Percentiles rank a stretch among this genome's conserved stretches.
These are phyloP conservation scores for Marchantia paleacea DNA, from an alignment of 225 moss, liverwort and hornwort genomes.

Conservation along the genomic window DNA sequence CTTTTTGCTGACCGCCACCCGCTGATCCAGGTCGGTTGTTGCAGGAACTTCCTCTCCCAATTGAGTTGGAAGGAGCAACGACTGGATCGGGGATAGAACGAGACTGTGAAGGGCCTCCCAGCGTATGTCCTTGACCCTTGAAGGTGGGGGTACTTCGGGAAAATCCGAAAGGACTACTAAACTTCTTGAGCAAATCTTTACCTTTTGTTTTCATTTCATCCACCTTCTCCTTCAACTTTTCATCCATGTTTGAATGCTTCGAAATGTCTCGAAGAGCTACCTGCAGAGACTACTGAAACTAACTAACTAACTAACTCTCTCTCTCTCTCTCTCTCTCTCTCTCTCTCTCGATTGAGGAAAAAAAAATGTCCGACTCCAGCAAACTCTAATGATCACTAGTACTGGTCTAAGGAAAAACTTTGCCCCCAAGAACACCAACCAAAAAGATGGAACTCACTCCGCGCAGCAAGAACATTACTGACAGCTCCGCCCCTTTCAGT, in stretches of 20 bases:
- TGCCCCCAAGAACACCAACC: not conserved
- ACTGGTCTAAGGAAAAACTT: not conserved
- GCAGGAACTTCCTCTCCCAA: slow-evolving; percentile 9
- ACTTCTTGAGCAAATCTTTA: slow-evolving; percentile 40
- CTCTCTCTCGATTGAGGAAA: not conserved
- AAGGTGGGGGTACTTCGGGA: slow-evolving; percentile 26
- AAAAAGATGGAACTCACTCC: not conserved
- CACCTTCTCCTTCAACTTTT: slow-evolving; percentile 44
- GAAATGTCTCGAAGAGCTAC: not conserved
- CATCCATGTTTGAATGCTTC: slow-evolving; percentile 29
- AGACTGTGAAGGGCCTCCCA: slow-evolving; percentile 25
- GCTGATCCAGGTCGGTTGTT: not conserved
- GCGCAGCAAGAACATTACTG: not conserved
- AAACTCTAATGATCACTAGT: not conserved
- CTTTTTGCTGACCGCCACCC: not conserved
- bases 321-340: slow-evolving; percentile 18
- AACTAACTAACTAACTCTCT: not conserved
- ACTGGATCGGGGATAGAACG: slow-evolving; percentile 10
- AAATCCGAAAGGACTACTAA: slow-evolving; percentile 9
- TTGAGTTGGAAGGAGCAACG: not conserved
- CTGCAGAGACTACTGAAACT: not conserved
- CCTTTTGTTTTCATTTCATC: slow-evolving; percentile 44
- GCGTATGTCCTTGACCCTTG: slow-evolving; percentile 45
- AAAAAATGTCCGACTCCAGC: not conserved
- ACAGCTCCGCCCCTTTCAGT: not conserved